These are phyloP conservation scores for Botrytis elliptica DNA, from an alignment of 2,329 filamentous ascomycete species.

Conservation along the genomic window DNA sequence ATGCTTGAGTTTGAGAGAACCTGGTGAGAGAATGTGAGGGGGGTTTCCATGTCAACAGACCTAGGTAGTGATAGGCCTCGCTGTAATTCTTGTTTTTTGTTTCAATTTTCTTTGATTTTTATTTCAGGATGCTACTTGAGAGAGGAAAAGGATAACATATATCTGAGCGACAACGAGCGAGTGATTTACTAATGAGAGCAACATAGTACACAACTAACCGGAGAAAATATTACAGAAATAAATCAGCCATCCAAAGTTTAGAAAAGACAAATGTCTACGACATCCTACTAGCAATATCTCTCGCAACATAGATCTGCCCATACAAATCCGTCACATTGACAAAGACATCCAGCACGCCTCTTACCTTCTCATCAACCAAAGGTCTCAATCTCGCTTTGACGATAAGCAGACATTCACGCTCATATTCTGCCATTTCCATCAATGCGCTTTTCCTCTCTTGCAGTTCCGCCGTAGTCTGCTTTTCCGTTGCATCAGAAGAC, in stretches of 20 bases:
- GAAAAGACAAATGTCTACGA: not conserved
- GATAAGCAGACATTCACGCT: not conserved
- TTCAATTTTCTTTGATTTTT: too few species aligned
- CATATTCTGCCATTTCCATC: not conserved
- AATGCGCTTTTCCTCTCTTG: not conserved
- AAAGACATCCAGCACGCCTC: constrained; percentile 6
- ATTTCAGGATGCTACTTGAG: not conserved
- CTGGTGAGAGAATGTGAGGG: not conserved
- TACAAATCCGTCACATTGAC: constrained; percentile 24
- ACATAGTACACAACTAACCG: too few species aligned
- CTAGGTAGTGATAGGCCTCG: not conserved
- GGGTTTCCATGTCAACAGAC: not conserved
- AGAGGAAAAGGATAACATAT: not conserved
- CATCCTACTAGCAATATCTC: constrained; percentile 20
- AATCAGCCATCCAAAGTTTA: not conserved
- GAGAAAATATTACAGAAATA: not conserved
- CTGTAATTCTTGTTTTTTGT: not conserved
- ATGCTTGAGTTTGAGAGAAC: not conserved
- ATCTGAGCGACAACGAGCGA: not conserved
- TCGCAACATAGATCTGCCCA: constrained; percentile 24
- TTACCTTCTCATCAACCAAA: not conserved
- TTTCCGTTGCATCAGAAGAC: not conserved
- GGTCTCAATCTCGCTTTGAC: not conserved
- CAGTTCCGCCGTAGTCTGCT: not conserved
- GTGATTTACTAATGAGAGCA: not conserved